A percentile compares a stretch with the other conserved stretches of the same genome.
Evolutionary conservation across 1,284 basidiomycete genomes (phyloP).

Genomic region (Cystobasidium sp.): DNA sequence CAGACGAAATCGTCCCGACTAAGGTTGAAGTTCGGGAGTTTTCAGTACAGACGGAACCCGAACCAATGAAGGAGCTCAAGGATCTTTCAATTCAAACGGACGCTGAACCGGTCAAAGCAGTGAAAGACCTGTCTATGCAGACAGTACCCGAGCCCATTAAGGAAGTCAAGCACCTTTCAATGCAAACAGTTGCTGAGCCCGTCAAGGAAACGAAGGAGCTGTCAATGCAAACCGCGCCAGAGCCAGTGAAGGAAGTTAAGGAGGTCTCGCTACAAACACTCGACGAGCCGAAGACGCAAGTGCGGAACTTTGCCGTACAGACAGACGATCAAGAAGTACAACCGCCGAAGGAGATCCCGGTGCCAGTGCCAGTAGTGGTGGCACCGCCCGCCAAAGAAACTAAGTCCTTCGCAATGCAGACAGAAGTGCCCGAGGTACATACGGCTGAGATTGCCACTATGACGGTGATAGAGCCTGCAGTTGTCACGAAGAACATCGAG

Average conservation of each 20-base stretch:
- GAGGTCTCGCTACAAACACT: not conserved
- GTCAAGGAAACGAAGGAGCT: slow-evolving; percentile 7
- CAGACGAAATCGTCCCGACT: slow-evolving; percentile 56
- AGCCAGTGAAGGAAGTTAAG: not conserved
- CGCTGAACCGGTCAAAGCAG: slow-evolving; percentile 5
- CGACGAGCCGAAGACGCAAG: not conserved
- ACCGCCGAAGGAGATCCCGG: not conserved
- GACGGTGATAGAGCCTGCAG: slow-evolving; percentile 3
- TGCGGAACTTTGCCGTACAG: not conserved
- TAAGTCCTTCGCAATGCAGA: slow-evolving; percentile 20
- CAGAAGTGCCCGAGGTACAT: slow-evolving; percentile 2
- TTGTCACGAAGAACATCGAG: not conserved
- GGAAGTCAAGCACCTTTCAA: slow-evolving; percentile 6
- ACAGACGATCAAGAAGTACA: not conserved
- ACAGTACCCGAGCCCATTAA: slow-evolving; percentile 33
- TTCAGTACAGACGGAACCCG: slow-evolving; percentile 57
- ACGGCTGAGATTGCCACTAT: slow-evolving; percentile 10
- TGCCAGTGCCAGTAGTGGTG: slow-evolving; percentile 2
- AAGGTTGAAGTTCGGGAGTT: slow-evolving; percentile 71
- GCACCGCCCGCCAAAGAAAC: slow-evolving; percentile 56
- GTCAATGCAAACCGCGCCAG: not conserved
- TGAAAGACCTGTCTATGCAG: slow-evolving; percentile 24
- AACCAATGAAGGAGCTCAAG: slow-evolving; percentile 18
- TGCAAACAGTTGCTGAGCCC: not conserved
- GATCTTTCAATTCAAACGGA: slow-evolving; percentile 54